Evolutionary conservation across 2,329 filamentous ascomycete species (phyloP).

Genomic region (Daldinia sp.): DNA sequence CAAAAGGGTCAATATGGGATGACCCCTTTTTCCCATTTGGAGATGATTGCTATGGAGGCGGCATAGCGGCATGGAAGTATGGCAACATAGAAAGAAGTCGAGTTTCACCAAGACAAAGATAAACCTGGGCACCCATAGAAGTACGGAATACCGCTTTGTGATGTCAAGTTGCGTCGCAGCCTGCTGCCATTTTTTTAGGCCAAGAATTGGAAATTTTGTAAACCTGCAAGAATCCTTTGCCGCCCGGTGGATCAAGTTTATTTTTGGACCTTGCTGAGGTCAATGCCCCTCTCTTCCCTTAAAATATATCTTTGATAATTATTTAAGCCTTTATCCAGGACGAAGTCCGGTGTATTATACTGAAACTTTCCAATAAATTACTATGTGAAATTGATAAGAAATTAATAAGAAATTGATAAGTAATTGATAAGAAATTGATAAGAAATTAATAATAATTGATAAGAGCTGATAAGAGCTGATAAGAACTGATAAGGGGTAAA

Average conservation of each 20-base stretch:
- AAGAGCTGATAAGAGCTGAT: too few relatives aligned
- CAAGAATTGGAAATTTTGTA: neutral
- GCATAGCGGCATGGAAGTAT: neutral
- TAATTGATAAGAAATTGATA: too few relatives aligned
- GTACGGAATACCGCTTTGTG: slow-evolving; percentile 22
- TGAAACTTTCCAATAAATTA: too few relatives aligned
- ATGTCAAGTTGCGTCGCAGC: slow-evolving; percentile 29
- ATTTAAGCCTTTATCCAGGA: neutral
- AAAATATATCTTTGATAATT: too few relatives aligned
- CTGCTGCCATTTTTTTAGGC: slow-evolving; percentile 1
- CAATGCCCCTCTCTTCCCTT: neutral
- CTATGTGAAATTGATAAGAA: too few relatives aligned
- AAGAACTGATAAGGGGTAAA: too few relatives aligned
- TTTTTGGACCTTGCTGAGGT: slow-evolving; percentile 12
- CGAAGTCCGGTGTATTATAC: too few relatives aligned
- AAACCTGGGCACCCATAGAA: neutral
- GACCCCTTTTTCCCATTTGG: slow-evolving; percentile 8
- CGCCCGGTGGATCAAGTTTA: slow-evolving; percentile 3
- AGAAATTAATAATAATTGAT: too few relatives aligned
- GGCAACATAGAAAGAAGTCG: slow-evolving; percentile 13
- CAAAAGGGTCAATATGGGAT: slow-evolving; percentile 1
- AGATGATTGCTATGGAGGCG: neutral
- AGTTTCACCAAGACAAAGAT: slow-evolving; percentile 22
- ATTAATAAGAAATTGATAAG: too few relatives aligned
- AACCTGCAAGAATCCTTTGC: slow-evolving; percentile 8